A percentile compares a stretch with the other conserved stretches of the same genome.
Evolutionary conservation across 2,329 filamentous ascomycete genomes (phyloP).

Genomic region (Keithomyces neogunnii): DNA sequence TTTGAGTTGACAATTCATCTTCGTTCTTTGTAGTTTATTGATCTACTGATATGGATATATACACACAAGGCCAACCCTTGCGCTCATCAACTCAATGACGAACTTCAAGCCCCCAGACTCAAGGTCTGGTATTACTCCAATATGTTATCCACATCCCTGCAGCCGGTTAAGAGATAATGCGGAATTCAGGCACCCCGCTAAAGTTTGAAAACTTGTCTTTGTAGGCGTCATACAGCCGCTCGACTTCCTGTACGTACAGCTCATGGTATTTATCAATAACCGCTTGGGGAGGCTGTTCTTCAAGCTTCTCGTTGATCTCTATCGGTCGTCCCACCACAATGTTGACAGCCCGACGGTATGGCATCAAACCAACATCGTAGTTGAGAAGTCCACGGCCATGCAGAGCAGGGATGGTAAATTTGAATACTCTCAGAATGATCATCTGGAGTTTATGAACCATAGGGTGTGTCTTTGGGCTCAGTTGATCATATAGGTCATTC

Average conservation of each 20-base stretch:
- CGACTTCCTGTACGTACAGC: conserved; percentile 67
- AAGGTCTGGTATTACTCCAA: not conserved
- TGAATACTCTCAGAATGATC: conserved; percentile 73
- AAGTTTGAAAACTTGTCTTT: conserved; percentile 65
- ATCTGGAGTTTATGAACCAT: conserved; percentile 75
- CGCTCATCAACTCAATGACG: not conserved
- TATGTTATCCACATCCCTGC: not conserved
- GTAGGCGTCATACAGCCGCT: conserved; percentile 66
- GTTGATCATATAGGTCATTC: conserved; percentile 91
- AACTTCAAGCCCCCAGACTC: not conserved
- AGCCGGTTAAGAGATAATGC: conserved; percentile 49
- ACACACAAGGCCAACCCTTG: no score
- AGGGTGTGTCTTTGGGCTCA: conserved; percentile 69
- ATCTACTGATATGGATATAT: no score
- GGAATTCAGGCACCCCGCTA: conserved; percentile 51
- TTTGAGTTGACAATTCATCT: no score
- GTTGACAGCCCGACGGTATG: conserved; percentile 79
- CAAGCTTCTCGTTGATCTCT: conserved; percentile 49
- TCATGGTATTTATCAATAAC: conserved; percentile 77
- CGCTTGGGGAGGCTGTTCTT: conserved; percentile 54
- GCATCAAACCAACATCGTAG: conserved; percentile 94
- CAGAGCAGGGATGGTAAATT: conserved; percentile 86
- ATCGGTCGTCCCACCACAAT: conserved; percentile 84
- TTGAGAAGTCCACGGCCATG: conserved; percentile 93
- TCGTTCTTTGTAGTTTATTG: no score